A percentile compares a stretch with the other conserved stretches of the same genome.
phyloP scores from a whole-genome alignment of 306 rosid genomes.

The Cucurbita pepo region DNA sequence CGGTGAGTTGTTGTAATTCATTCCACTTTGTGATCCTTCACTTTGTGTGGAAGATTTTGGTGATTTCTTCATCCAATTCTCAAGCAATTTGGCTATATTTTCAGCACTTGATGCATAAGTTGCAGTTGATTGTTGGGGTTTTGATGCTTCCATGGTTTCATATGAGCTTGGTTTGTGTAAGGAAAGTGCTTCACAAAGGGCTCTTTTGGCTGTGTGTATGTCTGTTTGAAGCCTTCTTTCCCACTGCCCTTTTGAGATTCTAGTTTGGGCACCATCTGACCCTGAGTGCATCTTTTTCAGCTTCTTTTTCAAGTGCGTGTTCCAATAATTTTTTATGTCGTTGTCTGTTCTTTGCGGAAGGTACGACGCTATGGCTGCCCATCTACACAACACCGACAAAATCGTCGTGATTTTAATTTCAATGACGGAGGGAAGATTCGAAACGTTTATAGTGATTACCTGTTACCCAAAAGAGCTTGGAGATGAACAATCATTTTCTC shows the following conservation, averaged over 20 bases:
- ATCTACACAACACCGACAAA: conserved; percentile 13
- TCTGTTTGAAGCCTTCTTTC: conserved; percentile 89
- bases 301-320: conserved; percentile 53
- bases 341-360: conserved; percentile 21
- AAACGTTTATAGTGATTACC: conserved; percentile 7
- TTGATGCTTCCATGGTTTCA: conserved; percentile 8
- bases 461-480: conserved; percentile 62
- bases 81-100: conserved; percentile 55
- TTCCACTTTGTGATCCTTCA: conserved; percentile 37
- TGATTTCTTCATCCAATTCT: conserved; percentile 54
- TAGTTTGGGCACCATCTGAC: conserved; percentile 3
- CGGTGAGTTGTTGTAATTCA: conserved; percentile 10
- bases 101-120: conserved; percentile 64
- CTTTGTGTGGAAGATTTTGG: conserved; percentile 31
- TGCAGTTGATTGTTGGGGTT: conserved; percentile 9
- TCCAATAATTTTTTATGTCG: conserved; percentile 50
- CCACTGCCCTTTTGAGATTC: conserved; percentile 69
- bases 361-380: conserved; percentile 71
- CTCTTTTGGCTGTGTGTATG: conserved; percentile 75
- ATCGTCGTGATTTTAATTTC: not conserved
- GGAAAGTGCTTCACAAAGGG: conserved; percentile 71
- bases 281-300: conserved; percentile 16
- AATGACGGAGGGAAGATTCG: too few relatives aligned
- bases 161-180: conserved; percentile 24
- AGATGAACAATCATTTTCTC: conserved; percentile 56